Evolutionary conservation across 1,139 yeast genomes (phyloP).

Genomic region (Groenewaldozyma sp.): DNA sequence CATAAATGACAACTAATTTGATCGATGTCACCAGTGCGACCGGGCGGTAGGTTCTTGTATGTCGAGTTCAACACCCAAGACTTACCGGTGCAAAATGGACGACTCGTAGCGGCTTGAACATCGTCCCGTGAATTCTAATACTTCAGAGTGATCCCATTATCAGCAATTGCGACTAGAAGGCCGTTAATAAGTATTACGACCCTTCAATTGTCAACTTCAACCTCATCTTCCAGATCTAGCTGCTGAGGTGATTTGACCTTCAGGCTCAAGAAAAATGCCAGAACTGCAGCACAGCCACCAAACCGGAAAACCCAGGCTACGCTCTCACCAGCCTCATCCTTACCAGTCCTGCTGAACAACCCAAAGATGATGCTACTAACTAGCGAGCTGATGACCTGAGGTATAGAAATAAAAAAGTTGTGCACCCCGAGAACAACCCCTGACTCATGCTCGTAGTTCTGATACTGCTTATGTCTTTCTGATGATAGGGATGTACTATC

Average conservation of each 20-base stretch:
- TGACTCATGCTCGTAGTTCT: constrained; percentile 23
- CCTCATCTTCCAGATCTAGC: constrained; percentile 15
- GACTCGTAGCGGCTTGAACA: too few relatives aligned
- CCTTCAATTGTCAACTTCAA: not conserved
- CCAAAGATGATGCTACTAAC: constrained; percentile 26
- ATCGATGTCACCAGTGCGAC: too few relatives aligned
- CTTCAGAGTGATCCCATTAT: too few relatives aligned
- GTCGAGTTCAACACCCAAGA: too few relatives aligned
- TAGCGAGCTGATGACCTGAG: constrained; percentile 33
- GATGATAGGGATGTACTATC: too few relatives aligned
- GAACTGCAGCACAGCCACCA: constrained; percentile 29
- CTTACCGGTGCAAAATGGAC: too few relatives aligned
- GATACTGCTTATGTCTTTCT: constrained; percentile 8
- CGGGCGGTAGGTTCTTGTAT: too few relatives aligned
- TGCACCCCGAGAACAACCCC: constrained; percentile 34
- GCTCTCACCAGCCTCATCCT: constrained; percentile 23
- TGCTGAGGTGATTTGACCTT: constrained; percentile 18
- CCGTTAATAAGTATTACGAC: too few relatives aligned
- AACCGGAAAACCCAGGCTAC: constrained; percentile 31
- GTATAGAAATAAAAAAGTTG: constrained; percentile 32
- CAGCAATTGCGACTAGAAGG: too few relatives aligned
- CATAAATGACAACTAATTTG: too few relatives aligned
- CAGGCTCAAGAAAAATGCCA: constrained; percentile 26
- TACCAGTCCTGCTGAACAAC: constrained; percentile 16
- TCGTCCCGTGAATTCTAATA: too few relatives aligned